Evolutionary conservation across 805 yeast genomes (phyloP), one percentile per base, ranked within the genome.

Genomic region (Starmerella kuoi): DNA sequence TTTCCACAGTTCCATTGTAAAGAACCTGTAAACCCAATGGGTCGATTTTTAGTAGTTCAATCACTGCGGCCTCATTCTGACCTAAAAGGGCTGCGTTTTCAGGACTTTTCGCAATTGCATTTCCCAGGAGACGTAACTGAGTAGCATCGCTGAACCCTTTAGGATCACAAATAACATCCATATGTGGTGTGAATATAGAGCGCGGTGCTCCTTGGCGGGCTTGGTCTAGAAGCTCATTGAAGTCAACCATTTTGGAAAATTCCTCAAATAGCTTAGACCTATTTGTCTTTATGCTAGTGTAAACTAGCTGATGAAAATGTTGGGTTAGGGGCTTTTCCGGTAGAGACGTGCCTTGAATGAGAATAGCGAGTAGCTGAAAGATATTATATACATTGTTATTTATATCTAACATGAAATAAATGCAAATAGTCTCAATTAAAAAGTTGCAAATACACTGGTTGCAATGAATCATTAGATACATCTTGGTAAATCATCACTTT

Each of bases 61-160:
- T 34, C 7, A 45, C 15, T n/a, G 42, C 44, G 3, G 27, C 38
- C 3, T 26, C 28, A 4, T 35, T 26, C 2, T 15, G n/a, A 14
- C 34, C 39, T 9, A 48, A 39, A n/a, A 34, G 11, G 2, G 21
- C 40, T 3, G 47, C 40, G 28, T 48, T 45, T 15, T 14, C 41
- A 22, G 2, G 26, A 7, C 30, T 35, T 18, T 42, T 31, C 11
- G 47, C 47, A 4, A 49, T 42, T 7, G 48, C 40, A 32, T 49
- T 49, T 7, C 51, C 53, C 4, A 49, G 49, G 3, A 49, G 42
- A 18, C 53, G 25, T 26, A 49, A 37, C 17, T 27, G 24, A 2
- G 45, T 38, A 8, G 43, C 37, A 23, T 49, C 45, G 7, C 23
- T 31, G 12, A 47, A 37, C n/a, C 37, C 30, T 1, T 18, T 40